phyloP scores from a whole-genome alignment of 495 filamentous ascomycete genomes.

The Xylaria nigripes region DNA sequence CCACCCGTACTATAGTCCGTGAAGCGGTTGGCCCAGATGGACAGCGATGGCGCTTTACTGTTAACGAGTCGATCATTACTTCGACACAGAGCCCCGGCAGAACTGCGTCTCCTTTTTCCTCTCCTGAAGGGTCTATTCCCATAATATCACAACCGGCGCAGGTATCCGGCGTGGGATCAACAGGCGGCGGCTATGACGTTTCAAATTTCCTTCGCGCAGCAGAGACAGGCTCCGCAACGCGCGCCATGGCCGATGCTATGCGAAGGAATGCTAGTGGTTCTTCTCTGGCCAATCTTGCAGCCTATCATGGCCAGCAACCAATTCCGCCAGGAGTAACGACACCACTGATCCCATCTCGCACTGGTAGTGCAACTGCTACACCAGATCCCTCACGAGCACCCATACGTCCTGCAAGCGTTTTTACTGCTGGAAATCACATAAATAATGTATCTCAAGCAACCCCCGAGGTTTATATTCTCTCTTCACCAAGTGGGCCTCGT shows the following conservation, averaged over 20 bases:
- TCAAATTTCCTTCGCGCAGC: constrained; percentile 35
- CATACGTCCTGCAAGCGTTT: constrained; percentile 14
- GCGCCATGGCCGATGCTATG: constrained; percentile 39
- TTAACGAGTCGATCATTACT: constrained; percentile 18
- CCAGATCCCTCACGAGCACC: constrained; percentile 30
- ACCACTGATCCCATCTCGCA: constrained; percentile 30
- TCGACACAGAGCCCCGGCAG: constrained; percentile 8
- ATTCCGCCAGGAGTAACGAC: constrained; percentile 36
- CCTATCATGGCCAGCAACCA: constrained; percentile 25
- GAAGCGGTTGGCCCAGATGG: constrained; percentile 26
- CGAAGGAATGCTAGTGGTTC: constrained; percentile 39
- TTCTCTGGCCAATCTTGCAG: constrained; percentile 28
- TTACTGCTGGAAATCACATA: constrained; percentile 2
- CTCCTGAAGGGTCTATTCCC: background rate
- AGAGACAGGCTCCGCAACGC: constrained; percentile 34
- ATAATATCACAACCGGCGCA: constrained; percentile 9
- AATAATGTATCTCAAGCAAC: constrained; percentile 18
- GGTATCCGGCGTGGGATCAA: constrained; percentile 12
- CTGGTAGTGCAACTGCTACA: constrained; percentile 35
- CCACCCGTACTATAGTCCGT: constrained; percentile 16
- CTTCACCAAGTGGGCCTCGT: constrained; percentile 52
- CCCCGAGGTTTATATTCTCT: constrained; percentile 53
- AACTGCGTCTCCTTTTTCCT: constrained; percentile 14
- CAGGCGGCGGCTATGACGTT: constrained; percentile 25
- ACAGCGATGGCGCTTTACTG: constrained; percentile 22